These are phyloP conservation scores for Rosa hybrid DNA, from an alignment of 331 rosid genomes.

Conservation along the genomic window DNA sequence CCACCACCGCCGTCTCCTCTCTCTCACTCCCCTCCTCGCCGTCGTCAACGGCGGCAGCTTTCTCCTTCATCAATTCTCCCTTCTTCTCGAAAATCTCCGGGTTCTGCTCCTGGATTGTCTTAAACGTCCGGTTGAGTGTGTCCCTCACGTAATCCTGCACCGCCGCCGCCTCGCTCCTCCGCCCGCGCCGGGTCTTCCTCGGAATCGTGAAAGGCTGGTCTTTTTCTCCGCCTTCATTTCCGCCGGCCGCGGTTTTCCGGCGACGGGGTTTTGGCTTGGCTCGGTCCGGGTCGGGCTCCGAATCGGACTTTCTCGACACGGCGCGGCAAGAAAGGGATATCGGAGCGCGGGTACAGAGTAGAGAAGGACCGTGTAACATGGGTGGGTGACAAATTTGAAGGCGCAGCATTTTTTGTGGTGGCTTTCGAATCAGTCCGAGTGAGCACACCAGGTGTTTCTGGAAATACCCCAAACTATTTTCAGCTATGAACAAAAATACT, in stretches of 20 bases:
- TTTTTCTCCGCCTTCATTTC: slow-evolving; percentile 27
- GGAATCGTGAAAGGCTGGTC: slow-evolving; percentile 48
- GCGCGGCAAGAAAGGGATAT: slow-evolving; percentile 42
- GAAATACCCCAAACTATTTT: not conserved
- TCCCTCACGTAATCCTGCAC: slow-evolving; percentile 65
- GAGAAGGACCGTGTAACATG: slow-evolving; percentile 14
- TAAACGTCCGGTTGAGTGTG: slow-evolving; percentile 58
- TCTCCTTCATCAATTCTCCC: slow-evolving; percentile 51
- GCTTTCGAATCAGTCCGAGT: not conserved
- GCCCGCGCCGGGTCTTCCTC: slow-evolving; percentile 73
- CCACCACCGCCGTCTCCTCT: slow-evolving; percentile 58
- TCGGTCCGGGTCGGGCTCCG: slow-evolving; percentile 37
- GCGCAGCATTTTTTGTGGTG: slow-evolving; percentile 20
- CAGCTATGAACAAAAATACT: not conserved
- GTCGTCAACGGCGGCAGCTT: slow-evolving; percentile 22
- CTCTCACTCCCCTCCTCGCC: slow-evolving; percentile 22
- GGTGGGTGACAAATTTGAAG: slow-evolving; percentile 23
- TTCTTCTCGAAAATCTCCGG: slow-evolving; percentile 44
- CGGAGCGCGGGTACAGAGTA: slow-evolving; percentile 17
- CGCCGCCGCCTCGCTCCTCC: slow-evolving; percentile 72
- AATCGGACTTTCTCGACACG: slow-evolving; percentile 37
- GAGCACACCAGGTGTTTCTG: slow-evolving; percentile 15
- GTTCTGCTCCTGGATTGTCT: slow-evolving; percentile 54
- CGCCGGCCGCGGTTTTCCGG: slow-evolving; percentile 23
- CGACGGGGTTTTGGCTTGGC: slow-evolving; percentile 31